Percentiles rank a stretch among this genome's conserved stretches.
Evolutionary conservation across 1,139 yeast species (phyloP).

Genomic region (Tardiomyces digboiensis): DNA sequence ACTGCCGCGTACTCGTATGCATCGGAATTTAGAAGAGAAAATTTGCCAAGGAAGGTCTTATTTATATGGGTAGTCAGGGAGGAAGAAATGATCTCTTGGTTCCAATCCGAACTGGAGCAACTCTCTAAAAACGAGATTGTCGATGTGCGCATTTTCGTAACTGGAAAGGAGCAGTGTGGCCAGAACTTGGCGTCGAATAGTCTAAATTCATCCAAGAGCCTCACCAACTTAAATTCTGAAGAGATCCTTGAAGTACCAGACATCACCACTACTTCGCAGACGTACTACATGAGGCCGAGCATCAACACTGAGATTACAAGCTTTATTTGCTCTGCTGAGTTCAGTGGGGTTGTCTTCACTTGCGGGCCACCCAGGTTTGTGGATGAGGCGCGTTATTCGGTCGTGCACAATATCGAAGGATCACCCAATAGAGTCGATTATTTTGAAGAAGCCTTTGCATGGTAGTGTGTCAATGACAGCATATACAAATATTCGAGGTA

Average conservation of each 20-base stretch:
- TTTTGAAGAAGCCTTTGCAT: conserved; percentile 30
- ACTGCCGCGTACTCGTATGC: conserved; percentile 33
- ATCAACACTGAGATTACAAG: not conserved
- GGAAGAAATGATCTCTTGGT: conserved; percentile 37
- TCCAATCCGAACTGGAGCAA: conserved; percentile 35
- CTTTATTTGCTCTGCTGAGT: conserved; percentile 27
- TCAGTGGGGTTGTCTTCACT: conserved; percentile 7
- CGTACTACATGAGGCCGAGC: not conserved
- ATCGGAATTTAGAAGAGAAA: conserved; percentile 6
- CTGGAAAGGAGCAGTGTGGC: no score
- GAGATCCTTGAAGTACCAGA: no score
- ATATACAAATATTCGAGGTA: no score
- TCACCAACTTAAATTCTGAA: no score
- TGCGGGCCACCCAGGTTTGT: conserved; percentile 34
- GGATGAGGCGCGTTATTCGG: conserved; percentile 25
- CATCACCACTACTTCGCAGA: no score
- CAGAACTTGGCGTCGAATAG: no score
- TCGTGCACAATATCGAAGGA: conserved; percentile 4
- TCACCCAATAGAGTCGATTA: conserved; percentile 24
- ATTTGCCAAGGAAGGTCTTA: conserved; percentile 18
- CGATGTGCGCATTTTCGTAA: not conserved
- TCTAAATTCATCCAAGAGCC: no score
- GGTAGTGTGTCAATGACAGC: no score
- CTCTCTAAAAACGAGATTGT: conserved; percentile 15
- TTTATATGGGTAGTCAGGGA: conserved; percentile 44